These are phyloP conservation scores for Lepidium sativum DNA, from an alignment of 345 rosid species.

Conservation along the genomic window DNA sequence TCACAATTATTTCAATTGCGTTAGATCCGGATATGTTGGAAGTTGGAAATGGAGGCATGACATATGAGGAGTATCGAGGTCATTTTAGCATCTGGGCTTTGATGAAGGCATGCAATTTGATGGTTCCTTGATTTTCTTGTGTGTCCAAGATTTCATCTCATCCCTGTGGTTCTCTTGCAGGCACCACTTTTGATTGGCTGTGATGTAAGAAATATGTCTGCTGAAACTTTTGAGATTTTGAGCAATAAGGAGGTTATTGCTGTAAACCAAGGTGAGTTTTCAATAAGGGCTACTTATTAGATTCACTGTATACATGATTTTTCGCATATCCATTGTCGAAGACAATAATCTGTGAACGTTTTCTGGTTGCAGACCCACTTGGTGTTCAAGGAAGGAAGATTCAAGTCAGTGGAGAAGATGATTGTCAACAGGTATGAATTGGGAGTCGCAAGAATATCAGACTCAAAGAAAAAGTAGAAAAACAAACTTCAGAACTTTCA, in stretches of 20 bases:
- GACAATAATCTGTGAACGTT: slow-evolving; percentile 8
- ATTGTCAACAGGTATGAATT: slow-evolving; percentile 60
- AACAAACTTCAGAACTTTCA: neutral
- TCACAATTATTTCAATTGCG: slow-evolving; percentile 1
- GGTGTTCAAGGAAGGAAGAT: slow-evolving; percentile 97
- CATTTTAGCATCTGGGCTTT: slow-evolving; percentile 98
- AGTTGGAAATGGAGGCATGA: slow-evolving; percentile 99
- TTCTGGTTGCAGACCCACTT: slow-evolving; percentile 59
- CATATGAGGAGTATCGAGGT: slow-evolving; percentile 68
- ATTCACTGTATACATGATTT: neutral
- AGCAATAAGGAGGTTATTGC: slow-evolving; percentile 85
- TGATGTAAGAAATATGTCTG: slow-evolving; percentile 77
- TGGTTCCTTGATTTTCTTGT: neutral
- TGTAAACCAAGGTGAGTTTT: slow-evolving; percentile 74
- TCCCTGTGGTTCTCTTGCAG: slow-evolving; percentile 30
- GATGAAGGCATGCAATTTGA: slow-evolving; percentile 57
- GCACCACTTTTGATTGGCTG: slow-evolving; percentile 96
- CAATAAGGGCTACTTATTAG: neutral
- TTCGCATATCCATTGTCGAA: neutral
- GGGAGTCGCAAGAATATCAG: neutral
- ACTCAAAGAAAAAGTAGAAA: neutral
- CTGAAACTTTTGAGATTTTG: slow-evolving; percentile 69
- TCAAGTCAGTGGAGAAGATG: slow-evolving; percentile 40
- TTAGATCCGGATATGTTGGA: slow-evolving; percentile 98
- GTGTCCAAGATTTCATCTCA: neutral